Conservation (phyloP, 768 basidiomycete genomes). For the Collybia sp. region DNA sequence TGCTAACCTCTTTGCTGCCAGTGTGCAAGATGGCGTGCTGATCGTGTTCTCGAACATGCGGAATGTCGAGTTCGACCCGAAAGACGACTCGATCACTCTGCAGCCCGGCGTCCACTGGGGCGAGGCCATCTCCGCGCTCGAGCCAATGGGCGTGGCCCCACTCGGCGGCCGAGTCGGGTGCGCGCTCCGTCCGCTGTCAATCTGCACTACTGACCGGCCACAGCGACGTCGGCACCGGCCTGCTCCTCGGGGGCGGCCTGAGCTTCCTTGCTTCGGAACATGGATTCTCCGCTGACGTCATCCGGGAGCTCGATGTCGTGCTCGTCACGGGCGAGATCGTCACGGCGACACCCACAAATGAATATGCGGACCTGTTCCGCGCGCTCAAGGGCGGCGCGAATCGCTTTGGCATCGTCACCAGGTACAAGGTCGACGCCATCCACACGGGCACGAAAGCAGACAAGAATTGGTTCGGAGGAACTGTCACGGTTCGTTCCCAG, state of each 20-base stretch:
- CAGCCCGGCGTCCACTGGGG: slow-evolving; percentile 40
- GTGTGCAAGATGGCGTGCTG: slow-evolving; percentile 31
- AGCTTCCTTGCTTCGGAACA: slow-evolving; percentile 32
- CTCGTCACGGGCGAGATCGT: slow-evolving; percentile 33
- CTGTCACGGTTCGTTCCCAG: slow-evolving; percentile 22
- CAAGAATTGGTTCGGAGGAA: slow-evolving; percentile 33
- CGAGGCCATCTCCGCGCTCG: slow-evolving; percentile 28
- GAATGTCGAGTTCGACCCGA: slow-evolving; percentile 29
- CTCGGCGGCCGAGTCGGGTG: slow-evolving; percentile 25
- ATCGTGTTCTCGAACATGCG: slow-evolving; percentile 34
- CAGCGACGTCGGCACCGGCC: slow-evolving; percentile 37
- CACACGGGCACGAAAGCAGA: slow-evolving; percentile 32
- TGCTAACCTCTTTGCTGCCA: slow-evolving; percentile 5
- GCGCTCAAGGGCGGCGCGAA: slow-evolving; percentile 42
- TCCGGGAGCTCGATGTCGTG: slow-evolving; percentile 36
- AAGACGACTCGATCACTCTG: slow-evolving; percentile 30
- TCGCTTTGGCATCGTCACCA: slow-evolving; percentile 40
- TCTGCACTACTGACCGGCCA: not conserved
- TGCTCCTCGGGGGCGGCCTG: slow-evolving; percentile 39
- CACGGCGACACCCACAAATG: slow-evolving; percentile 34
- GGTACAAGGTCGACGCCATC: slow-evolving; percentile 34
- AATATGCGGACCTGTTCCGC: slow-evolving; percentile 37
- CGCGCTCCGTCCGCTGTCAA: not conserved
- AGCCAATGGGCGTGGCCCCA: slow-evolving; percentile 37
- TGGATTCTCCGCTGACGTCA: slow-evolving; percentile 35